These are phyloP conservation scores for Candida schatavii DNA, from an alignment of 805 yeast species.

Conservation along the genomic window DNA sequence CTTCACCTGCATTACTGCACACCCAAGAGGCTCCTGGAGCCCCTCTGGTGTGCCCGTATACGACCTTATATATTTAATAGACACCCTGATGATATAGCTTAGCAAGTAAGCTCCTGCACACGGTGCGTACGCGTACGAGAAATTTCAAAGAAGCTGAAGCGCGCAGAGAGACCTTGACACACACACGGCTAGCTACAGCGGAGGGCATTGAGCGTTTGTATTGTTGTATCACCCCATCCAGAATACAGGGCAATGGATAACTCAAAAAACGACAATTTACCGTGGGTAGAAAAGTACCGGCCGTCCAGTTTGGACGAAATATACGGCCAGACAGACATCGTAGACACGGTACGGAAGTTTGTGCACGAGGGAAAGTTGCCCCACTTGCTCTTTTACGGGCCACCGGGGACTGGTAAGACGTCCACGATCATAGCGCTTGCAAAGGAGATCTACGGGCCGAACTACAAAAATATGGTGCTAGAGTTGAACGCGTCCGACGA, in stretches of 20 bases:
- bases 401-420: conserved; percentile 94
- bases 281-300: conserved; percentile 90
- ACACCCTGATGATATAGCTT: too few species aligned
- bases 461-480: conserved; percentile 82
- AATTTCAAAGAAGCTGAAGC: too few species aligned
- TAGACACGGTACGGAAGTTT: conserved; percentile 80
- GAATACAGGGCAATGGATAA: conserved; percentile 7
- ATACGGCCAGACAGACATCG: conserved; percentile 86
- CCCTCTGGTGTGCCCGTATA: too few species aligned
- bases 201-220: too few species aligned
- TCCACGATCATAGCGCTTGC: conserved; percentile 88
- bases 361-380: conserved; percentile 83
- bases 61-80: too few species aligned
- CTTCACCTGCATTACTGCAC: too few species aligned
- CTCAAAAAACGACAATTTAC: conserved; percentile 35
- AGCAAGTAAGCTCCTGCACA: too few species aligned
- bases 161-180: too few species aligned
- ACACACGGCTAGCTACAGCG: too few species aligned
- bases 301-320: conserved; percentile 83
- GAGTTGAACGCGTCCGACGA: conserved; percentile 97
- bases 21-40: too few species aligned
- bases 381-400: conserved; percentile 90
- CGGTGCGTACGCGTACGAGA: too few species aligned
- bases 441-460: conserved; percentile 76
- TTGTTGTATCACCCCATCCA: too few species aligned